Conservation (phyloP, 106 monocot genomes). For the Alisma plantagoaquatica region DNA sequence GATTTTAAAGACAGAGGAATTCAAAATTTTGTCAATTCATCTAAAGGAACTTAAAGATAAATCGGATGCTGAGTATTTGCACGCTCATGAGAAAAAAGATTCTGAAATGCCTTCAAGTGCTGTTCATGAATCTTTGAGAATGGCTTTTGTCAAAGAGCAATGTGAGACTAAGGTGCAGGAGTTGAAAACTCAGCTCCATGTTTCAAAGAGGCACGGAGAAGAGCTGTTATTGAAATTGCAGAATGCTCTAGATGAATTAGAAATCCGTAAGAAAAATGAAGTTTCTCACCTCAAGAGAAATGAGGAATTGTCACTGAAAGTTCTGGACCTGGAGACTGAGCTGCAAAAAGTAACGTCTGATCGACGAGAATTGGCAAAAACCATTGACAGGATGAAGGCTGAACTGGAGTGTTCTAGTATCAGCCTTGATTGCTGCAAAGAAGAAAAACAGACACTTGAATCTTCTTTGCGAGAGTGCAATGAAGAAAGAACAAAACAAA, state of each 20-base stretch:
- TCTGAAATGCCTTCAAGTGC: conserved; percentile 30
- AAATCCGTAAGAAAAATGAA: conserved; percentile 65
- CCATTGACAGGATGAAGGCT: conserved; percentile 69
- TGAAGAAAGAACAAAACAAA: conserved; percentile 58
- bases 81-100: conserved; percentile 49
- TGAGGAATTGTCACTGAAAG: conserved; percentile 51
- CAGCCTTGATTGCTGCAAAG: conserved; percentile 83
- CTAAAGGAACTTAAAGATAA: conserved; percentile 89
- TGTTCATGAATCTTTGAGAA: conserved; percentile 69
- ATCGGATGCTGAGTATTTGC: conserved; percentile 52
- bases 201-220: conserved; percentile 74
- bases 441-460: conserved; percentile 82
- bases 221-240: conserved; percentile 92
- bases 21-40: conserved; percentile 76
- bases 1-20: conserved; percentile 88
- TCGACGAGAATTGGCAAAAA: conserved; percentile 54
- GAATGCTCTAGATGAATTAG: conserved; percentile 81
- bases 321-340: conserved; percentile 62
- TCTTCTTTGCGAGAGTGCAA: conserved; percentile 59
- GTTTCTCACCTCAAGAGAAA: conserved; percentile 61
- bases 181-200: conserved; percentile 50
- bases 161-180: conserved; percentile 82
- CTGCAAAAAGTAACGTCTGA: conserved; percentile 34
- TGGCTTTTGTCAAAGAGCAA: conserved; percentile 94
- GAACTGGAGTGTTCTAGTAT: conserved; percentile 77